Evolutionary conservation across 768 basidiomycete genomes (phyloP).

Genomic region (Mycena vitilis): DNA sequence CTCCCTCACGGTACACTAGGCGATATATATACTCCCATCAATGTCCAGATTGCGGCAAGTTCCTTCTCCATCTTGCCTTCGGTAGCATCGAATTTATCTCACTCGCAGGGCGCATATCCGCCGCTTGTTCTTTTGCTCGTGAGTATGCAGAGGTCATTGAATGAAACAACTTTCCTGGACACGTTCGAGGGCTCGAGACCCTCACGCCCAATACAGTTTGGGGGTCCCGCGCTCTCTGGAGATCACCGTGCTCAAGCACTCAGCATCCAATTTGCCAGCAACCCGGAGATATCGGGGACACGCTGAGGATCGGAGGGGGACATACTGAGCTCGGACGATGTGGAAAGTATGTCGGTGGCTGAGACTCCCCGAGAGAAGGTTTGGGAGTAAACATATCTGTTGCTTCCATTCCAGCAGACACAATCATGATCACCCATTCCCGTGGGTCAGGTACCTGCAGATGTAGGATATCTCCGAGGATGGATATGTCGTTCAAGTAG

Average conservation of each 20-base stretch:
- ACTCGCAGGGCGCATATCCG: constrained; percentile 23
- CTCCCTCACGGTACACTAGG: constrained; percentile 33
- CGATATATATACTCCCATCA: constrained; percentile 31
- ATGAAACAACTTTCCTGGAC: constrained; percentile 20
- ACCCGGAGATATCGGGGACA: neutral
- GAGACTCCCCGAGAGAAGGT: neutral
- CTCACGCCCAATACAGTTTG: neutral
- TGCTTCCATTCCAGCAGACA: no score
- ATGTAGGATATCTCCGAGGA: no score
- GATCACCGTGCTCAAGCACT: neutral
- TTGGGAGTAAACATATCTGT: neutral
- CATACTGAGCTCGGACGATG: neutral
- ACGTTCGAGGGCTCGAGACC: neutral
- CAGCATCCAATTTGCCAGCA: neutral
- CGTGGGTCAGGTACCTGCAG: no score
- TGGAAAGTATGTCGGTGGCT: neutral
- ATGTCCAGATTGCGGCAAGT: constrained; percentile 34
- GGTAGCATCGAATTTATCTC: neutral
- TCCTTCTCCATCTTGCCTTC: neutral
- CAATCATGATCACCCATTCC: no score
- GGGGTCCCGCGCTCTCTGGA: neutral
- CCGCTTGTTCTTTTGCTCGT: constrained; percentile 21
- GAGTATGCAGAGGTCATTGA: constrained; percentile 12
- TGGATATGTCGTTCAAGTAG: no score
- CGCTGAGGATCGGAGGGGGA: neutral